Conservation (phyloP, 345 rosid species). For the Gossypium ekmanianum region DNA sequence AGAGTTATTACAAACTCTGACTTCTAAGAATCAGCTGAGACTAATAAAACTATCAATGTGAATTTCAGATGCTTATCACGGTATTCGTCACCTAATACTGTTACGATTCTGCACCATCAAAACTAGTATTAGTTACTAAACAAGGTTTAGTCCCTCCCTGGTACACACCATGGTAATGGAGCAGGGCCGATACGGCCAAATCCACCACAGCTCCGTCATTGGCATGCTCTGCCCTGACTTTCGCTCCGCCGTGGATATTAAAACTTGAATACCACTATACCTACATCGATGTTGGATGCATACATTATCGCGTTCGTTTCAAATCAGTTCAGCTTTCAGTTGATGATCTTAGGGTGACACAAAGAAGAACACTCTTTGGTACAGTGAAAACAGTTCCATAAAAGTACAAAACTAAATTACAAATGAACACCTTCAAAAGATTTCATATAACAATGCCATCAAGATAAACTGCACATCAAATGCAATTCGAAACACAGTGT, state of each 20-base stretch:
- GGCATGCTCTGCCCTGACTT: too few relatives aligned
- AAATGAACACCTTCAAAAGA: background rate
- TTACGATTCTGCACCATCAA: background rate
- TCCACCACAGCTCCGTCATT: too few relatives aligned
- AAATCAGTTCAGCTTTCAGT: too few relatives aligned
- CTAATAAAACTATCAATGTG: background rate
- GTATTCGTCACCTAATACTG: background rate
- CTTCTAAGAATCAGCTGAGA: background rate
- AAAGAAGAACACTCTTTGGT: background rate
- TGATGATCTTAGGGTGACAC: too few relatives aligned
- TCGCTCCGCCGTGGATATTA: too few relatives aligned
- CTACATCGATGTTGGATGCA: too few relatives aligned
- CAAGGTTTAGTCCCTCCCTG: background rate
- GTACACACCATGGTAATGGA: background rate
- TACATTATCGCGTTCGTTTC: too few relatives aligned
- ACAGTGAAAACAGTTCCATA: background rate
- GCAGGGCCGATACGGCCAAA: too few relatives aligned
- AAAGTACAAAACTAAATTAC: background rate
- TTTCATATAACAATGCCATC: background rate
- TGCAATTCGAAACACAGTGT: background rate
- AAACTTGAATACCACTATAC: too few relatives aligned
- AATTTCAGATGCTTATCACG: background rate
- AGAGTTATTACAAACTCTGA: background rate
- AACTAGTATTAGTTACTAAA: background rate
- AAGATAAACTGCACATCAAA: background rate